A percentile compares a stretch with the other conserved stretches of the same genome.
Conservation (phyloP, 2,329 filamentous ascomycete species). For the Aaosphaeria arxii region DNA sequence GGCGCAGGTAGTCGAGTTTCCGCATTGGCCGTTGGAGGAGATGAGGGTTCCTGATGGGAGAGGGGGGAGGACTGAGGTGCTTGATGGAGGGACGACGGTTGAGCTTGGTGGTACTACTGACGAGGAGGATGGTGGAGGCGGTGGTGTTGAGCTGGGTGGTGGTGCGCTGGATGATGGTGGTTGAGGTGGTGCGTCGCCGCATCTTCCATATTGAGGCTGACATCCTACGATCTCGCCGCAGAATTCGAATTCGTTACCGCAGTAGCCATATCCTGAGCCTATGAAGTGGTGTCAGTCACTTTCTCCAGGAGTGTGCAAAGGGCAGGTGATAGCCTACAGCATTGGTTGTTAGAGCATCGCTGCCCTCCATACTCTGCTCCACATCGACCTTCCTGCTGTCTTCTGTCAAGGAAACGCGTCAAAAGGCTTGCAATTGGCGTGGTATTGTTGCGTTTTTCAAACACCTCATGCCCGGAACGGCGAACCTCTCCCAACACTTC, state of each 20-base stretch:
- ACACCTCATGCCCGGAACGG: slow-evolving; percentile 1
- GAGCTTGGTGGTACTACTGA: slow-evolving; percentile 5
- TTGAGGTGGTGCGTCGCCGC: slow-evolving; percentile 15
- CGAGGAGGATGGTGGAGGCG: slow-evolving; percentile 3
- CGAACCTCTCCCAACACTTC: slow-evolving; percentile 1
- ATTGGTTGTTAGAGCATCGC: slow-evolving; percentile 18
- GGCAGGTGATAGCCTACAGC: slow-evolving; percentile 5
- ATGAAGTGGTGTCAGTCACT: neutral
- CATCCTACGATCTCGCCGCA: slow-evolving; percentile 21
- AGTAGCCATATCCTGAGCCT: slow-evolving; percentile 21
- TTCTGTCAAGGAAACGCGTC: slow-evolving; percentile 11
- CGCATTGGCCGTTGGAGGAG: slow-evolving; percentile 24
- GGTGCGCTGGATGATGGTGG: slow-evolving; percentile 16
- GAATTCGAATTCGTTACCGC: slow-evolving; percentile 21
- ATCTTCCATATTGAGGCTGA: slow-evolving; percentile 25
- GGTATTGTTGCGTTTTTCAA: slow-evolving; percentile 13
- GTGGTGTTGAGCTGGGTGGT: slow-evolving; percentile 6
- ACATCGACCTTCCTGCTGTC: slow-evolving; percentile 22
- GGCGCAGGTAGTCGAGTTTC: slow-evolving; percentile 26
- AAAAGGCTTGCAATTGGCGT: slow-evolving; percentile 7
- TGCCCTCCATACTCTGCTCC: slow-evolving; percentile 15
- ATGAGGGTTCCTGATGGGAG: slow-evolving; percentile 20
- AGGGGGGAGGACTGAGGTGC: slow-evolving; percentile 16
- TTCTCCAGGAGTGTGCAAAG: neutral
- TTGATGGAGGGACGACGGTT: slow-evolving; percentile 2